Conservation (phyloP, 768 basidiomycete species). For the Lanmaoa pseudosensibilis region DNA sequence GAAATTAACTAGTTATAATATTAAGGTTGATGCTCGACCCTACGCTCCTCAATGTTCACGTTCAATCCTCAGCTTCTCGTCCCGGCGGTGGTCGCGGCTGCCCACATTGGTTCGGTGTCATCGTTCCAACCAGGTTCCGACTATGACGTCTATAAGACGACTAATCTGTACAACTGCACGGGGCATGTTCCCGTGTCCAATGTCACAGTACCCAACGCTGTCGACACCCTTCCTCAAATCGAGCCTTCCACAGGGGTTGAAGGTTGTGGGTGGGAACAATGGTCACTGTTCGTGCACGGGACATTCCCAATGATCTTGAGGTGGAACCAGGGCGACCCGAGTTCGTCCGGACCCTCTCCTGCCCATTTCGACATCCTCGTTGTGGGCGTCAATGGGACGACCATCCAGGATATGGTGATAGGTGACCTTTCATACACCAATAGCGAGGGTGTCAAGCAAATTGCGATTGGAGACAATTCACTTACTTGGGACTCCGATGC, state of each 20-base stretch:
- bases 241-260: background rate
- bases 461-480: conserved; percentile 6
- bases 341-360: background rate
- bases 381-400: conserved; percentile 5
- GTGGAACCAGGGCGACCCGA: conserved; percentile 16
- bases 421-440: conserved; percentile 3
- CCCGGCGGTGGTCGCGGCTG: background rate
- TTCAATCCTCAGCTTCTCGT: background rate
- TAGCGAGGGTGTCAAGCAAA: conserved; percentile 1
- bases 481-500: conserved; percentile 13
- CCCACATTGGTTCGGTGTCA: background rate
- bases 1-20: too few species aligned
- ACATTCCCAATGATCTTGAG: conserved; percentile 12
- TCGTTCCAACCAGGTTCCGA: conserved; percentile 14
- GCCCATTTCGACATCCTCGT: conserved; percentile 14
- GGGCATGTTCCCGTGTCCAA: conserved; percentile 10
- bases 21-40: too few species aligned
- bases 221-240: conserved; percentile 20
- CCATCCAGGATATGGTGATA: background rate
- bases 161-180: conserved; percentile 21
- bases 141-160: conserved; percentile 10
- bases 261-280: conserved; percentile 16
- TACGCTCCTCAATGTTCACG: too few species aligned
- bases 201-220: conserved; percentile 11
- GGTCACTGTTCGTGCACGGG: conserved; percentile 14